Evolutionary conservation across 176 grass and related monocot genomes (phyloP).

Genomic region (Elaeis guineensis): DNA sequence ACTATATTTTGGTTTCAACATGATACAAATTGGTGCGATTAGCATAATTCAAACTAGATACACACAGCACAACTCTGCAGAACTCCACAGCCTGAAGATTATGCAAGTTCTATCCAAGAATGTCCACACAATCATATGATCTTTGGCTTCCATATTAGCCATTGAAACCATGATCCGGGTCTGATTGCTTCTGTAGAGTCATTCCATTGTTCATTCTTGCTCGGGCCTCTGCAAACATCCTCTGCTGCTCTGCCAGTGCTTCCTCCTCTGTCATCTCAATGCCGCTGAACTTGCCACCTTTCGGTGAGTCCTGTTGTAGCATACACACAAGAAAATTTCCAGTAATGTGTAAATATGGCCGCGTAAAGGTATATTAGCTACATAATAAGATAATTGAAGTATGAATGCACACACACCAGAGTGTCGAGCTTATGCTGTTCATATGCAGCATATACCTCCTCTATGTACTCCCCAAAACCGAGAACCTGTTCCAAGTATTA

Average conservation of each 20-base stretch:
- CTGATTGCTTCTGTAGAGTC: slow-evolving; percentile 38
- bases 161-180: slow-evolving; percentile 13
- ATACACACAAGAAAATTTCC: slow-evolving; percentile 4
- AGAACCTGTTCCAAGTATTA: slow-evolving; percentile 51
- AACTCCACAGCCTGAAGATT: too few species aligned
- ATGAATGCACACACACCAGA: slow-evolving; percentile 46
- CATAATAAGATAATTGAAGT: too few species aligned
- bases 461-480: slow-evolving; percentile 91
- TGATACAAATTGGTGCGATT: too few species aligned
- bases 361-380: too few species aligned
- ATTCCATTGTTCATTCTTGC: slow-evolving; percentile 94
- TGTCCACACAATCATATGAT: too few species aligned
- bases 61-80: too few species aligned
- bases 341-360: too few species aligned
- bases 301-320: slow-evolving; percentile 69
- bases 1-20: too few species aligned
- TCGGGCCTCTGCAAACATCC: slow-evolving; percentile 97
- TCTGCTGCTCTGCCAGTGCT: slow-evolving; percentile 86
- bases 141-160: slow-evolving; percentile 12
- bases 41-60: too few species aligned
- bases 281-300: slow-evolving; percentile 73
- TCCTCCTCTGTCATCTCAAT: slow-evolving; percentile 99
- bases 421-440: slow-evolving; percentile 97
- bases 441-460: slow-evolving; percentile 88
- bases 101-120: too few species aligned